These are phyloP conservation scores for Ogataea salicorniae DNA, from an alignment of 805 yeast species.

Conservation along the genomic window DNA sequence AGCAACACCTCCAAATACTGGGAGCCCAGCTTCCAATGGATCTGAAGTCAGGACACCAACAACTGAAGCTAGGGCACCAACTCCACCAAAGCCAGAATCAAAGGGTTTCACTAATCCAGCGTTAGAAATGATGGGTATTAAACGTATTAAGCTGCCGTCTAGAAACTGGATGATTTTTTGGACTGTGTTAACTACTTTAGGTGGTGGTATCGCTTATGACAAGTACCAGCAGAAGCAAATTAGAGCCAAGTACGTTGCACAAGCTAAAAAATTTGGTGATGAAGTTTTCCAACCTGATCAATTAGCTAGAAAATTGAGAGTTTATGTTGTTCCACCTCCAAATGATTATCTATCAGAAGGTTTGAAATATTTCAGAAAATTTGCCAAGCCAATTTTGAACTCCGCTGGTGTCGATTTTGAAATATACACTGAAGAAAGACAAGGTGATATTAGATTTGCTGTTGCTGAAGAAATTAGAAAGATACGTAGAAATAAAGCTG, in stretches of 20 bases:
- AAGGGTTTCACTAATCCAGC: slow-evolving; percentile 68
- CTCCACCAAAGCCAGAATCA: slow-evolving; percentile 7
- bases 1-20: no score
- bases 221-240: slow-evolving; percentile 63
- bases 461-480: slow-evolving; percentile 83
- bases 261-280: slow-evolving; percentile 51
- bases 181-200: slow-evolving; percentile 55
- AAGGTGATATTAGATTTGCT: slow-evolving; percentile 77
- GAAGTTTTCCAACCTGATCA: slow-evolving; percentile 39
- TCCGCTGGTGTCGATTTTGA: slow-evolving; percentile 84
- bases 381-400: slow-evolving; percentile 78
- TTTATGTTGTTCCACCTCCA: slow-evolving; percentile 96
- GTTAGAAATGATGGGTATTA: slow-evolving; percentile 78
- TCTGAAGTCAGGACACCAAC: not conserved
- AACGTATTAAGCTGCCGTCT: slow-evolving; percentile 72
- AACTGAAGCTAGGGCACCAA: not conserved
- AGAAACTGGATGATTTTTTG: slow-evolving; percentile 93
- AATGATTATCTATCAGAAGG: slow-evolving; percentile 79
- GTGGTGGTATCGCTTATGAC: slow-evolving; percentile 81
- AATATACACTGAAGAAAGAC: slow-evolving; percentile 68
- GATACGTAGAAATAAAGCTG: slow-evolving; percentile 46
- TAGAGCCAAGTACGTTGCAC: slow-evolving; percentile 57
- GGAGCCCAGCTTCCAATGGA: not conserved
- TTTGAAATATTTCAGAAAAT: slow-evolving; percentile 66
- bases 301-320: slow-evolving; percentile 68